Base-by-base conservation (phyloP, 179 eudicot genomes). In the Camellia oleifera region DNA sequence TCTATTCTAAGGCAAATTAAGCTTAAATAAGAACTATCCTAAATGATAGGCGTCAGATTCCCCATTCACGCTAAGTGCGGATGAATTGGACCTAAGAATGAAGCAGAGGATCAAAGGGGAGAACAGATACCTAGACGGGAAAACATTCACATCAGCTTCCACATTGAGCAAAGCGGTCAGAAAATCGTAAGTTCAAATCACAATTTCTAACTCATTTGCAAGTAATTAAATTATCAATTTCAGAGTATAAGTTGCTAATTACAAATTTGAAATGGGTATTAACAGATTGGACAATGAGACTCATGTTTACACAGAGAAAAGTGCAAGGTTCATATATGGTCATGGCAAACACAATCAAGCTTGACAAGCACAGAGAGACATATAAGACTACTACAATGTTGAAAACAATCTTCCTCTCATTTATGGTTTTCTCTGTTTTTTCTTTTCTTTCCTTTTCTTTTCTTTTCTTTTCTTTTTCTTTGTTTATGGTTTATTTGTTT, bases 161-260 rank as follows among this genome's bases (percentile, higher is more conserved):
- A 94, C 94, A 4, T 85, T 94, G 85, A 91, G 98, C 90, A 94
- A 94, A 86, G 91, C 97, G 44, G 95, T 94, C 81, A 83, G 98
- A 50, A 89, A 91, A 82, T 85, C 97, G 98, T 94, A 83, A 85
- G 88, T 3, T 23, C 5, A 9, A 40, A 56, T 20, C 15, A 3
- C 57, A 26, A 18, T 12, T 32, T 60, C 66, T 32, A 4, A 15
- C 3, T 42, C 12, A 3, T 69, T 0, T 42, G 4, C 9, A 2
- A 50, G 1, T 3, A 7, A n/a, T 7, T 70, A 54, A 46, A 70
- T n/a, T 46, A 17, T 58, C 17, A 0, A 42, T 40, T 17, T 42
- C 17, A 32, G 44, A 10, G 14, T 3, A 58, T 46, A 5, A n/a
- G 32, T 14, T 46, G 60, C 20, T 65, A 13, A 77, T 3, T 6